Conservation (phyloP, 305 asterid species). For the Rubia tinctorum region DNA sequence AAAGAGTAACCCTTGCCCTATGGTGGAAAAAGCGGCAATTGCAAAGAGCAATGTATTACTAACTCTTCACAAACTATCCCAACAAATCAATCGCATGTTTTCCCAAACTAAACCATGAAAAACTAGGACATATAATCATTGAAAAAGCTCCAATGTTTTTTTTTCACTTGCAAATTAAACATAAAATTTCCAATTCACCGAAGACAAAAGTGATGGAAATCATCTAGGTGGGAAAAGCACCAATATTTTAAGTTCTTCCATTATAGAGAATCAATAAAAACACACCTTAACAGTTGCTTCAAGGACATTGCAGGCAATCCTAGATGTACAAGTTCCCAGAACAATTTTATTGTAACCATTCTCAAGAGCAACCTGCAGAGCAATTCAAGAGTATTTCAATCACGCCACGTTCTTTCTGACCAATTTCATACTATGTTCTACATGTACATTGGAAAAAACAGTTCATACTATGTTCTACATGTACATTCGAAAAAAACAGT, state of each 20-base stretch:
- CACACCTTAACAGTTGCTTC: constrained; percentile 94
- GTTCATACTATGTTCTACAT: too few species aligned
- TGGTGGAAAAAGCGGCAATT: neutral
- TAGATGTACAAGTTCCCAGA: constrained; percentile 61
- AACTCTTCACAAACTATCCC: neutral
- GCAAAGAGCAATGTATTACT: neutral
- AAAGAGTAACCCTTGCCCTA: constrained; percentile 96
- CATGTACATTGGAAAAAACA: too few species aligned
- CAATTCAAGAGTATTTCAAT: constrained; percentile 8
- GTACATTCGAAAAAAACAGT: too few species aligned
- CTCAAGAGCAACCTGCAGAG: constrained; percentile 64
- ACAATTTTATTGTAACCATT: constrained; percentile 81
- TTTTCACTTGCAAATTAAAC: neutral
- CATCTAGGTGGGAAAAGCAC: neutral
- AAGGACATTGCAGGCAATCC: constrained; percentile 83
- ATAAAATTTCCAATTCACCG: neutral
- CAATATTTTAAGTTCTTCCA: neutral
- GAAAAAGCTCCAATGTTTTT: neutral
- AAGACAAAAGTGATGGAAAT: neutral
- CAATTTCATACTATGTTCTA: too few species aligned
- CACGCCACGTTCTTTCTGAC: neutral
- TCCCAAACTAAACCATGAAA: constrained; percentile 2
- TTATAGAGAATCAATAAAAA: neutral
- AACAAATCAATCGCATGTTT: neutral
- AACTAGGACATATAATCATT: neutral